Percentiles rank a stretch among this genome's conserved stretches.
phyloP scores from a whole-genome alignment of 2,329 filamentous ascomycete species.

The Colletotrichum eleusines region DNA sequence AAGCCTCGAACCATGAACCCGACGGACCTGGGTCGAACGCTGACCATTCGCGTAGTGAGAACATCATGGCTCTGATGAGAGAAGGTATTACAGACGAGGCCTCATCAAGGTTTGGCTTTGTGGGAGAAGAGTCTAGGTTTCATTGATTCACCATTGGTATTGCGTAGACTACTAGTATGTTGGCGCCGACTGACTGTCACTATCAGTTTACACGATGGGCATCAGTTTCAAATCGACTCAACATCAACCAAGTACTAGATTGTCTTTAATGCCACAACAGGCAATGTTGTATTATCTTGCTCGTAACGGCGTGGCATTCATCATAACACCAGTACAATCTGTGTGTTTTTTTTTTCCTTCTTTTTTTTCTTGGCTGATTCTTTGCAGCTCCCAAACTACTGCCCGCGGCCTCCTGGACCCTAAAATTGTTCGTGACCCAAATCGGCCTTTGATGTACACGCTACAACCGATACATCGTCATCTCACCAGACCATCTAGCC shows the following conservation, averaged over 20 bases:
- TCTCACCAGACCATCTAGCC: constrained; percentile 5
- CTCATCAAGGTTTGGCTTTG: neutral
- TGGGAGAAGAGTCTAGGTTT: neutral
- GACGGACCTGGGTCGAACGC: too few relatives aligned
- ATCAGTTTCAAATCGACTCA: neutral
- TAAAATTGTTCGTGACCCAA: neutral
- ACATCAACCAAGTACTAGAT: too few relatives aligned
- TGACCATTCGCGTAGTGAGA: too few relatives aligned
- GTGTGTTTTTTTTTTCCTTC: too few relatives aligned
- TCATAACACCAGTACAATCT: constrained; percentile 2
- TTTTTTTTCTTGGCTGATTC: neutral
- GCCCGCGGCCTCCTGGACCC: neutral
- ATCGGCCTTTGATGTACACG: neutral
- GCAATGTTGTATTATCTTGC: neutral
- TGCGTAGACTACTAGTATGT: neutral
- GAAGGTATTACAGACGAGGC: neutral
- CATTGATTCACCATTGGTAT: too few relatives aligned
- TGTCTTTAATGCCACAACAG: too few relatives aligned
- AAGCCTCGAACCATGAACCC: neutral
- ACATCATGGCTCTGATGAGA: neutral
- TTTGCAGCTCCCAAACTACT: neutral
- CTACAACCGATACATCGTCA: neutral
- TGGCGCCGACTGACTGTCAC: neutral
- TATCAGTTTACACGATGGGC: neutral
- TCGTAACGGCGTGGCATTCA: constrained; percentile 17